Percentiles rank a stretch among this genome's conserved stretches.
Evolutionary conservation across 345 rosid species (phyloP).

Genomic region (Ceriops decandra): DNA sequence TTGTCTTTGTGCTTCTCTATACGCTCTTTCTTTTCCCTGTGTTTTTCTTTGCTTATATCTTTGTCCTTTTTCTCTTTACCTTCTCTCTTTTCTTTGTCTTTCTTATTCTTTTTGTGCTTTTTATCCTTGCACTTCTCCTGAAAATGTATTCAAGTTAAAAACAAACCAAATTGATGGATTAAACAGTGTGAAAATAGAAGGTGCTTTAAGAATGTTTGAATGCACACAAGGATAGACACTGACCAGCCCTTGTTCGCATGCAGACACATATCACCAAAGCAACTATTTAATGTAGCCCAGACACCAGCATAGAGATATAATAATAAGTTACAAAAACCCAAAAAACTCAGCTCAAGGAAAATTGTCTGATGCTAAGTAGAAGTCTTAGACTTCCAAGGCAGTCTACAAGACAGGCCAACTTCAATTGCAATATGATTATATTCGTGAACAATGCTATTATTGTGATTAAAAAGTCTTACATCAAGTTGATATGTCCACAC

Average conservation of each 20-base stretch:
- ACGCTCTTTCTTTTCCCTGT: conserved; percentile 40
- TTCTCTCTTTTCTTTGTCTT: conserved; percentile 46
- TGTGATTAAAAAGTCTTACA: too few species aligned
- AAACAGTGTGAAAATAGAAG: neutral
- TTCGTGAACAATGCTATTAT: too few species aligned
- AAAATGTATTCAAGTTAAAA: conserved; percentile 4
- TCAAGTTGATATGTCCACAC: too few species aligned
- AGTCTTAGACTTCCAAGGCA: neutral
- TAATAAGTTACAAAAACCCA: neutral
- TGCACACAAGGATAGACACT: neutral
- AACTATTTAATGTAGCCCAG: neutral
- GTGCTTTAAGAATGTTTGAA: neutral
- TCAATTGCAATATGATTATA: too few species aligned
- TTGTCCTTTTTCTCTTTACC: conserved; percentile 51
- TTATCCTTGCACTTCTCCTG: conserved; percentile 59
- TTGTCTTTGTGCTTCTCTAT: conserved; percentile 47
- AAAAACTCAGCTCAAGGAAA: neutral
- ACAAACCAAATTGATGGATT: neutral
- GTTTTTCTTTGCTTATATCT: conserved; percentile 53
- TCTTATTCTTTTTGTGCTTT: conserved; percentile 50
- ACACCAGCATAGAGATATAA: neutral
- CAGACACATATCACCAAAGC: neutral
- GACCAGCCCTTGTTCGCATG: neutral
- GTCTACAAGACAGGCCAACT: too few species aligned
- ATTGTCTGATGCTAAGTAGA: neutral